Conservation (phyloP, 75 land plant genomes). For the Selaginella tamariscina region DNA sequence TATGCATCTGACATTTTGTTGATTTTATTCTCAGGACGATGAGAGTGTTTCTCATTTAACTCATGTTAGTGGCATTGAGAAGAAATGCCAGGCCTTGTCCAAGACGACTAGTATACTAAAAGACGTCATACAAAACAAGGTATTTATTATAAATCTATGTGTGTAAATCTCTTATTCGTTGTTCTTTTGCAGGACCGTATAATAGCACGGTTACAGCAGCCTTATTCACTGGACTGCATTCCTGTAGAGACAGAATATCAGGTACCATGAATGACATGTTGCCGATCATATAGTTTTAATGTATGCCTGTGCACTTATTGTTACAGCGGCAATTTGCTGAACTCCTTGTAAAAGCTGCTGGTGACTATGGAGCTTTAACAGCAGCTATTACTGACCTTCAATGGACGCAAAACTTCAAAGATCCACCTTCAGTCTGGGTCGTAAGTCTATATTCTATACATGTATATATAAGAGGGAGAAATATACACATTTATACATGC, state of each 20-base stretch:
- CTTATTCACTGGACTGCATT: slow-evolving; percentile 95
- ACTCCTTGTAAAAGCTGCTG: slow-evolving; percentile 88
- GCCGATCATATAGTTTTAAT: background rate
- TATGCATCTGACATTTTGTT: background rate
- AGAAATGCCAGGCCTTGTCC: slow-evolving; percentile 76
- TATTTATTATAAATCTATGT: slow-evolving; percentile 14
- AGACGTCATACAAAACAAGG: slow-evolving; percentile 98
- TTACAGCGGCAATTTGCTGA: slow-evolving; percentile 95
- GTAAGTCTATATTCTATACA: slow-evolving; percentile 31
- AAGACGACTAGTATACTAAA: slow-evolving; percentile 86
- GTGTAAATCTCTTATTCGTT: background rate
- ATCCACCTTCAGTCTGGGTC: slow-evolving; percentile 94
- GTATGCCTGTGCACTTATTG: background rate
- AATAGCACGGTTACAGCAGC: slow-evolving; percentile 96
- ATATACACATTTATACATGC: no score
- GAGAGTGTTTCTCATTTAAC: slow-evolving; percentile 90
- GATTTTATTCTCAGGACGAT: slow-evolving; percentile 55
- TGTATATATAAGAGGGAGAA: no score
- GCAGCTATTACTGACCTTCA: slow-evolving; percentile 88
- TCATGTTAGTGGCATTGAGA: slow-evolving; percentile 96
- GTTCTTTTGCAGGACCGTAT: slow-evolving; percentile 68
- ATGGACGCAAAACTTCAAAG: slow-evolving; percentile 90
- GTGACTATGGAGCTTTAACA: slow-evolving; percentile 94
- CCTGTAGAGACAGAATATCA: slow-evolving; percentile 98
- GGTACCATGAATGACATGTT: slow-evolving; percentile 26